phyloP scores from a whole-genome alignment of 192 early-diverging fungal species.

The Funneliformis mosseae region DNA sequence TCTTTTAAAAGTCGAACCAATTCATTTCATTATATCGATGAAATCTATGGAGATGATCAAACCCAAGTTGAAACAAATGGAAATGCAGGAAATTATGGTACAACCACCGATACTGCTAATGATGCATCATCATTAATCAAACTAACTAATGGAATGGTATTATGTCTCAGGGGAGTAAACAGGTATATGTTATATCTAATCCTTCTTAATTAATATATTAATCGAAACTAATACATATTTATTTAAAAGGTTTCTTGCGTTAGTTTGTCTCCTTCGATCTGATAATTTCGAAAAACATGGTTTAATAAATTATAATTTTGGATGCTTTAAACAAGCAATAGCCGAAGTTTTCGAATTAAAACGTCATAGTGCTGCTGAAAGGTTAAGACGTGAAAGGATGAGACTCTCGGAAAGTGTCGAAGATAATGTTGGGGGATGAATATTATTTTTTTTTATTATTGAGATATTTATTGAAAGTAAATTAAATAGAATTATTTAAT shows the following conservation, averaged over 20 bases:
- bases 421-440: not conserved
- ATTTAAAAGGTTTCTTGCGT: conserved; percentile 60
- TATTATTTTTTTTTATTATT: not conserved
- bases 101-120: conserved; percentile 39
- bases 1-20: conserved; percentile 4
- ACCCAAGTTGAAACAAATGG: conserved; percentile 29
- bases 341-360: conserved; percentile 74
- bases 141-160: conserved; percentile 76
- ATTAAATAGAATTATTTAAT: too few relatives aligned
- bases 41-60: conserved; percentile 4
- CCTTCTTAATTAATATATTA: not conserved
- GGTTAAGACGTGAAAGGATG: conserved; percentile 35
- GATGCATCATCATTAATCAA: conserved; percentile 71
- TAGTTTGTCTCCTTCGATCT: conserved; percentile 77
- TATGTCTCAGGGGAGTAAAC: conserved; percentile 79
- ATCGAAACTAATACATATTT: not conserved
- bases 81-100: conserved; percentile 34
- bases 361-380: conserved; percentile 38
- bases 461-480: too few relatives aligned
- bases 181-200: conserved; percentile 48
- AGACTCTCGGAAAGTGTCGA: not conserved
- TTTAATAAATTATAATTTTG: conserved; percentile 87
- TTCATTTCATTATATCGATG: conserved; percentile 3
- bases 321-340: conserved; percentile 79
- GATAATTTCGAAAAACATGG: conserved; percentile 86